Percentiles rank a stretch among this genome's conserved stretches.
phyloP scores from a whole-genome alignment of 106 monocot genomes.

The Acanthochlamys bracteata region DNA sequence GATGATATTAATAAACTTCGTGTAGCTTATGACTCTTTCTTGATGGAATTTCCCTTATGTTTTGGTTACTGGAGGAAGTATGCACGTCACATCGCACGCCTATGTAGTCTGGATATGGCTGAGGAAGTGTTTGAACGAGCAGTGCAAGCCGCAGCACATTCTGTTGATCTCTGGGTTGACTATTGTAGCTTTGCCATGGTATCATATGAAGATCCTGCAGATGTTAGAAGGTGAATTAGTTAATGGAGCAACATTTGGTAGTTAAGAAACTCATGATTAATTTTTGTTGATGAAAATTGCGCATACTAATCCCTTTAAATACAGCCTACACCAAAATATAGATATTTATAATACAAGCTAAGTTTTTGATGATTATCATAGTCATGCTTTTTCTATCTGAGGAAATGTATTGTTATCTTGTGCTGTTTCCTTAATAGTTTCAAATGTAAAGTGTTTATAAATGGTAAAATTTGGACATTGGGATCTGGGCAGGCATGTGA shows the following conservation, averaged over 20 bases:
- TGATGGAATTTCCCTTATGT: conserved; percentile 75
- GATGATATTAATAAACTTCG: conserved; percentile 39
- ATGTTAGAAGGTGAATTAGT: conserved; percentile 73
- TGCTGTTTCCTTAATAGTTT: too few species aligned
- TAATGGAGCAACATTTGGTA: too few species aligned
- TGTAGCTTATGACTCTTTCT: conserved; percentile 57
- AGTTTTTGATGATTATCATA: too few species aligned
- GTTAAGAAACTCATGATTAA: neutral
- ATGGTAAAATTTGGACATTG: too few species aligned
- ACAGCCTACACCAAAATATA: too few species aligned
- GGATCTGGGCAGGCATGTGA: too few species aligned
- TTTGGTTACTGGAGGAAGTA: conserved; percentile 83
- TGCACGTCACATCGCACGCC: conserved; percentile 39
- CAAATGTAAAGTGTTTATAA: too few species aligned
- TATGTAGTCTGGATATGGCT: conserved; percentile 35
- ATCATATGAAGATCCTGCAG: conserved; percentile 61
- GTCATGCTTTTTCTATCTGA: too few species aligned
- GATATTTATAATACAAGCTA: too few species aligned
- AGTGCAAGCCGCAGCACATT: conserved; percentile 45
- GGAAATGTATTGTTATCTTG: too few species aligned
- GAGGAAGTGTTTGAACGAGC: conserved; percentile 71
- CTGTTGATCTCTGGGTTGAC: conserved; percentile 69
- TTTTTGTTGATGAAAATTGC: neutral
- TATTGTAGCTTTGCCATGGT: conserved; percentile 62
- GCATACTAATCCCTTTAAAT: neutral